Evolutionary conservation across 352 stramenopile species (phyloP).

Genomic region (Phytophthora cajani): DNA sequence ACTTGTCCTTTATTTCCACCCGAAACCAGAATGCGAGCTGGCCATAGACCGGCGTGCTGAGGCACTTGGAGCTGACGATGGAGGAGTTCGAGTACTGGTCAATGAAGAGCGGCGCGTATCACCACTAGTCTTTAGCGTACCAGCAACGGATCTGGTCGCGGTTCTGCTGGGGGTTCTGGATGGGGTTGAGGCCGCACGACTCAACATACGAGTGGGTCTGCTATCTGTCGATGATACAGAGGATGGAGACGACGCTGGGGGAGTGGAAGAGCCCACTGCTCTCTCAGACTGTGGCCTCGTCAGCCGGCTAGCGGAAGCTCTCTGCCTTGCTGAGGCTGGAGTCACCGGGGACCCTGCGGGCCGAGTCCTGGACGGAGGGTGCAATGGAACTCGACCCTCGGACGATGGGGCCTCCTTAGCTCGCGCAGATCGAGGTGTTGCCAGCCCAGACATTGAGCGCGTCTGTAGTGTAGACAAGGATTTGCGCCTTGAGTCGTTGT

Average conservation of each 20-base stretch:
- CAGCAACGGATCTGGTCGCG: constrained; percentile 16
- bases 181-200: constrained; percentile 26
- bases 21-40: constrained; percentile 33
- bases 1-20: constrained; percentile 31
- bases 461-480: constrained; percentile 54
- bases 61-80: constrained; percentile 21
- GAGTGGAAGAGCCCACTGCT: constrained; percentile 20
- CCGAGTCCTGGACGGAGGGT: constrained; percentile 31
- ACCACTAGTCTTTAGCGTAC: constrained; percentile 7
- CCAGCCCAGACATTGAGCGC: constrained; percentile 30
- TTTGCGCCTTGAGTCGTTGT: constrained; percentile 43
- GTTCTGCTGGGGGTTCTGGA: constrained; percentile 13
- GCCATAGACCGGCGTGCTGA: constrained; percentile 23
- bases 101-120: constrained; percentile 28
- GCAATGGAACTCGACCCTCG: constrained; percentile 29
- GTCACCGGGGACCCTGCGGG: constrained; percentile 23
- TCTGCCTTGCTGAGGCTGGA: constrained; percentile 24
- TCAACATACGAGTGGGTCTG: constrained; percentile 33
- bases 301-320: constrained; percentile 31
- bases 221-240: constrained; percentile 24
- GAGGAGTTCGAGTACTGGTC: constrained; percentile 30
- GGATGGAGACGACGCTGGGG: constrained; percentile 30
- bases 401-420: constrained; percentile 17
- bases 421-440: constrained; percentile 34
- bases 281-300: constrained; percentile 31